Evolutionary conservation across 148 eudicot genomes (phyloP).

Genomic region (Rhododendron vialii): DNA sequence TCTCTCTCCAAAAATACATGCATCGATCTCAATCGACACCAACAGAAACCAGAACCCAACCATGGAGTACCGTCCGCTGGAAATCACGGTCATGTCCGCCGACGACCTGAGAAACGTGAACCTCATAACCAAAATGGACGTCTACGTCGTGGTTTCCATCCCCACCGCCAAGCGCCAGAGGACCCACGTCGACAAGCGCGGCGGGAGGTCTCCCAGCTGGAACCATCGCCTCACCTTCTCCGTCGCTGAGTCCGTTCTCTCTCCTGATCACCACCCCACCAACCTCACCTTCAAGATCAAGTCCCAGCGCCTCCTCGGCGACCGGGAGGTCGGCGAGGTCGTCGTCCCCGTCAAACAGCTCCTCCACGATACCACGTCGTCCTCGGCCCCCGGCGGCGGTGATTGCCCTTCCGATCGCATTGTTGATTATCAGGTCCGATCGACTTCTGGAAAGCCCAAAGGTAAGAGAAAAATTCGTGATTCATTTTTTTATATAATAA

Average conservation of each 20-base stretch:
- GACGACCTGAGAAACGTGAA: constrained; percentile 52
- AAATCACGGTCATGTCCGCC: constrained; percentile 52
- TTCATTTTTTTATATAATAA: neutral
- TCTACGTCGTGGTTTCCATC: constrained; percentile 48
- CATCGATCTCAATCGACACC: neutral
- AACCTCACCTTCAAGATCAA: constrained; percentile 41
- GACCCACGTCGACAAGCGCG: constrained; percentile 40
- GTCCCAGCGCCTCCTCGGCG: constrained; percentile 51
- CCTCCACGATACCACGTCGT: neutral
- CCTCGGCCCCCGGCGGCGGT: neutral
- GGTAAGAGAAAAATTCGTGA: constrained; percentile 15
- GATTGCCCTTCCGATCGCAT: neutral
- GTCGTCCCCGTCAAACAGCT: constrained; percentile 50
- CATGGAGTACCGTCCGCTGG: constrained; percentile 59
- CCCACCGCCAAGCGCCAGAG: constrained; percentile 29
- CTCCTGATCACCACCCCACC: constrained; percentile 21
- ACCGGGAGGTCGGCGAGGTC: constrained; percentile 59
- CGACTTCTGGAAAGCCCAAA: constrained; percentile 32
- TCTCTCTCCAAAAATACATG: neutral
- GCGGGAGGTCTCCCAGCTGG: constrained; percentile 58
- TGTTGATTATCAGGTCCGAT: constrained; percentile 34
- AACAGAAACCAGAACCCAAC: neutral
- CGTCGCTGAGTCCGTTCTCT: constrained; percentile 41
- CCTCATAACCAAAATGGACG: constrained; percentile 56
- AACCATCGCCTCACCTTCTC: constrained; percentile 41